Base-by-base conservation (phyloP, 345 rosid species). In the Sonneratia alba region DNA sequence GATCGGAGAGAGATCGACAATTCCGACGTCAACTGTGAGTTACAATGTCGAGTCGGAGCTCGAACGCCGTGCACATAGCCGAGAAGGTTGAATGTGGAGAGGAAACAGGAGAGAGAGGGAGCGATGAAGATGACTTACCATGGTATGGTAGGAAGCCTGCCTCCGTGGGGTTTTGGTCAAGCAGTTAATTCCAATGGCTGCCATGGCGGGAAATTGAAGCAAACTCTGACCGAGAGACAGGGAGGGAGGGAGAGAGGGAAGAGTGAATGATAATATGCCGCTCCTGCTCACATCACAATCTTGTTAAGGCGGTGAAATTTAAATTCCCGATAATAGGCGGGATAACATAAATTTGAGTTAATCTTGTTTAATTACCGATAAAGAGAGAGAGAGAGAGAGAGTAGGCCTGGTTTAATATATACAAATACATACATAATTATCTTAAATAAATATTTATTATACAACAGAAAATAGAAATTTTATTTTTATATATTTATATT, bases 171-270 rank as follows among this genome's bases (percentile, higher is more conserved):
- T 78, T 70, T 37, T 68, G 57, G 71, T 70, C 76, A 75, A 81
- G 7, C 84, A 67, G 75, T 87, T 91, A 79, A 84, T 75, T 70
- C 81, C 88, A 88, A 87, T 86, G 70, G 85, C 74, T 67, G 71
- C 81, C 74, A 76, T 86, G 70, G 70, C 70, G 70, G 70, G 70
- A 68, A 45, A 68, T 36, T 55, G 12, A 45, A 48, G 78, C 78
- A 77, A 69, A 69, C 43, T 27, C 12, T 42, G 45, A 4, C 10
- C 6, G 45, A 12, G 56, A 47, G 37, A 78, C 63, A 3, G 34
- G 14, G 36, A 61, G 14, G 6, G 65, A 27, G 8, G 1, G 24
- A 27, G 65, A 27, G 36, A 11, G 7, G 9, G 27, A 12, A 9
- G 12, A 14, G 49, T 1, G 49, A 21, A 12, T 22, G 27, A 64